Conservation (phyloP, 176 grass and related monocot species). For the Carex kokanica region DNA sequence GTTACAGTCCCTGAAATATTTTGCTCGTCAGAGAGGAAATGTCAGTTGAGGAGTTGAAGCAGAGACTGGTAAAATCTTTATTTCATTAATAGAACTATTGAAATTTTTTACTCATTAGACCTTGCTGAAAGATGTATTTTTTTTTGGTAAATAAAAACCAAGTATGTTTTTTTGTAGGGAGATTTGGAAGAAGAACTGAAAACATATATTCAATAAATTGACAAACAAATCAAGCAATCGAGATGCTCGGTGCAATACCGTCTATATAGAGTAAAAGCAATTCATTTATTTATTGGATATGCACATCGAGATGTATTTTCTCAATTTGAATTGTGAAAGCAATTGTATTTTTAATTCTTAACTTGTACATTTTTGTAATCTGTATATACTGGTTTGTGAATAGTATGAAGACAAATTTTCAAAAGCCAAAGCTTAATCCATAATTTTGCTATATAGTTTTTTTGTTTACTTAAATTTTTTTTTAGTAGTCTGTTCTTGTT, state of each 20-base stretch:
- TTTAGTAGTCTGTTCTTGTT: too few species aligned
- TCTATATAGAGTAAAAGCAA: neutral
- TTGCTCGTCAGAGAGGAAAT: too few species aligned
- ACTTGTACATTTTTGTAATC: neutral
- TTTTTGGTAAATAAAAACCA: neutral
- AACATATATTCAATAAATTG: neutral
- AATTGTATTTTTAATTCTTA: neutral
- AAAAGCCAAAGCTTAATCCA: too few species aligned
- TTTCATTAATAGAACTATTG: too few species aligned
- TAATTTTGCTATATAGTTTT: too few species aligned
- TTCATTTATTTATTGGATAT: neutral
- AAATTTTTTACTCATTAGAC: neutral
- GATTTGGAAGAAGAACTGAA: neutral
- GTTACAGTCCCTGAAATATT: too few species aligned
- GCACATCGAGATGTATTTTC: neutral
- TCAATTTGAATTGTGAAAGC: neutral
- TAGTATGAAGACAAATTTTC: too few species aligned
- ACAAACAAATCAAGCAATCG: neutral
- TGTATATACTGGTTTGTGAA: neutral
- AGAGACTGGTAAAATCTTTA: too few species aligned
- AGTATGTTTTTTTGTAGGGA: slow-evolving; percentile 3
- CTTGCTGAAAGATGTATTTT: neutral
- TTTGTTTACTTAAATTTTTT: too few species aligned
- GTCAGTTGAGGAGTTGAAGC: too few species aligned
- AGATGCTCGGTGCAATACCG: neutral